These are phyloP conservation scores for Fusarium gaditjirri DNA, from an alignment of 2,329 filamentous ascomycete species.

Conservation along the genomic window DNA sequence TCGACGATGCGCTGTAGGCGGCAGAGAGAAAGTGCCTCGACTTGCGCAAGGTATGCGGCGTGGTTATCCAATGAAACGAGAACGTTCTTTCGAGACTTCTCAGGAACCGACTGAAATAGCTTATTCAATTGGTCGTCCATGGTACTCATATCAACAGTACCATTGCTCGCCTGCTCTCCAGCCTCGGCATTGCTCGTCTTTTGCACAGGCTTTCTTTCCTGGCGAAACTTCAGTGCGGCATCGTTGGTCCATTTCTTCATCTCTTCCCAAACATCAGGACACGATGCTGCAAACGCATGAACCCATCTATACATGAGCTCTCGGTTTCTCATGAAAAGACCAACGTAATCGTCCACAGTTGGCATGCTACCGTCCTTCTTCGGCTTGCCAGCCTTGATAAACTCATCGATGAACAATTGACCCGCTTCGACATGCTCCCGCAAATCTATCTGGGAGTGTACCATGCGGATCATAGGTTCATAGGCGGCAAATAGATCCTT, in stretches of 20 bases:
- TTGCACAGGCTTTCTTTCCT: slow-evolving; percentile 23
- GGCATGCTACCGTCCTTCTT: slow-evolving; percentile 56
- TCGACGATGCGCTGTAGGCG: slow-evolving; percentile 69
- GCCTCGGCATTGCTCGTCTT: not conserved
- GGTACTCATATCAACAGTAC: slow-evolving; percentile 40
- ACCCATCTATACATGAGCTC: slow-evolving; percentile 74
- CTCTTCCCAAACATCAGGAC: slow-evolving; percentile 70
- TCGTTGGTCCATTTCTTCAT: slow-evolving; percentile 71
- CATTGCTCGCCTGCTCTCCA: slow-evolving; percentile 6
- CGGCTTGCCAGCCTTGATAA: slow-evolving; percentile 69
- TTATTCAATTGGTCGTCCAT: slow-evolving; percentile 54
- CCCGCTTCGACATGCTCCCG: slow-evolving; percentile 73
- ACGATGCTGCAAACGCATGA: slow-evolving; percentile 74
- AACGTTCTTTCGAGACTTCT: slow-evolving; percentile 58
- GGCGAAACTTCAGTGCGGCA: slow-evolving; percentile 66
- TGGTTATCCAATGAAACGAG: slow-evolving; percentile 68
- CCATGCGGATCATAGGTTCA: slow-evolving; percentile 76
- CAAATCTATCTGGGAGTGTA: slow-evolving; percentile 78
- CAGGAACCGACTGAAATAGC: slow-evolving; percentile 60
- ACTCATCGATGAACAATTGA: slow-evolving; percentile 76
- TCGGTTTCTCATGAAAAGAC: slow-evolving; percentile 72
- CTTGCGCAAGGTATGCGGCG: slow-evolving; percentile 65
- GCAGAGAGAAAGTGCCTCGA: slow-evolving; percentile 63
- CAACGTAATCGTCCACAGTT: slow-evolving; percentile 77
- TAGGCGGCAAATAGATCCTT: slow-evolving; percentile 73